Percentiles rank a stretch among this genome's conserved stretches.
These are phyloP conservation scores for Penicillium malachiteum DNA, from an alignment of 495 filamentous ascomycete species.

Conservation along the genomic window DNA sequence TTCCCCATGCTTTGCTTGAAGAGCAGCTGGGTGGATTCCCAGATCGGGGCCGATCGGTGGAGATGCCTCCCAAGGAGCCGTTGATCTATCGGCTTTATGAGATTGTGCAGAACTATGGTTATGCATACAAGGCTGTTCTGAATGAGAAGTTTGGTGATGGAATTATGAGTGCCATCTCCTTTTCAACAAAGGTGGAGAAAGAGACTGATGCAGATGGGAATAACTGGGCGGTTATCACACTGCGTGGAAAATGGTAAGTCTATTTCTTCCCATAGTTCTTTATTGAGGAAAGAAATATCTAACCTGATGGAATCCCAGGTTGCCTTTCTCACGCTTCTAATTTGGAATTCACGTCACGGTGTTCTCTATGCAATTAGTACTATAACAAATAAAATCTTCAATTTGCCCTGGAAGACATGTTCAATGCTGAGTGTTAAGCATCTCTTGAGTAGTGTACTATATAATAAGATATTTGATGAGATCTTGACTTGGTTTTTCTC, in stretches of 20 bases:
- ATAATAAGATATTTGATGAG: too few relatives aligned
- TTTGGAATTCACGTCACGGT: neutral
- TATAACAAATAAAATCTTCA: neutral
- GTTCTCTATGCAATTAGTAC: too few relatives aligned
- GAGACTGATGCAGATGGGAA: slow-evolving; percentile 83
- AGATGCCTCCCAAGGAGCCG: slow-evolving; percentile 94
- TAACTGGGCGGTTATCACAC: slow-evolving; percentile 84
- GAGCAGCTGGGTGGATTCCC: slow-evolving; percentile 70
- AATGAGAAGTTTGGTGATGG: slow-evolving; percentile 99
- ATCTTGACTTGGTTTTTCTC: neutral
- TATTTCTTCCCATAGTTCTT: neutral
- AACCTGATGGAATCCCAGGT: slow-evolving; percentile 36
- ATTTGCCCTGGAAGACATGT: neutral
- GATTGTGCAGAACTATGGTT: slow-evolving; percentile 97
- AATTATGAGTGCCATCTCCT: slow-evolving; percentile 97
- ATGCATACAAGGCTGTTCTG: slow-evolving; percentile 92
- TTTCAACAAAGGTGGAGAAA: slow-evolving; percentile 93
- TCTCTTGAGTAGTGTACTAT: too few relatives aligned
- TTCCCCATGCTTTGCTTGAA: slow-evolving; percentile 57
- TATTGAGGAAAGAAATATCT: slow-evolving; percentile 13
- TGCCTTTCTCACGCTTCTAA: slow-evolving; percentile 64
- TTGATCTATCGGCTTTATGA: slow-evolving; percentile 94
- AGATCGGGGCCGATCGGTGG: slow-evolving; percentile 76
- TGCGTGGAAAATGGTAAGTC: slow-evolving; percentile 87
- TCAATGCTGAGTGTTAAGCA: too few relatives aligned